phyloP scores from a whole-genome alignment of 768 basidiomycete genomes.

The Phlegmacium glaucopus region DNA sequence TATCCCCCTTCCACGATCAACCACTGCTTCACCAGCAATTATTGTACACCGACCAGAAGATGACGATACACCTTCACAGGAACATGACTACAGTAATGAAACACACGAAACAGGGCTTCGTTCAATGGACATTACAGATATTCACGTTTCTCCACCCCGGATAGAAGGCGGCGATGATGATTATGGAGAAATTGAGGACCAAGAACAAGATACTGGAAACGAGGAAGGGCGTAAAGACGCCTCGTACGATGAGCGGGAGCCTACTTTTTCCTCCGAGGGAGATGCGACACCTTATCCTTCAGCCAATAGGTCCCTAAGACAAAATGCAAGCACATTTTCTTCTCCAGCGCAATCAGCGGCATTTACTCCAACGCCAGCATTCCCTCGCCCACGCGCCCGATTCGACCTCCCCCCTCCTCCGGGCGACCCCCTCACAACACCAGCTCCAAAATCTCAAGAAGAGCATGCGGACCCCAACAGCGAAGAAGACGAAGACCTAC shows the following conservation, averaged over 20 bases:
- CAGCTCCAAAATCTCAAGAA: slow-evolving; percentile 23
- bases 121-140: slow-evolving; percentile 54
- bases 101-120: slow-evolving; percentile 32
- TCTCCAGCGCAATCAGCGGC: slow-evolving; percentile 54
- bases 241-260: slow-evolving; percentile 37
- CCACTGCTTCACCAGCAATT: slow-evolving; percentile 45
- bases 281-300: slow-evolving; percentile 35
- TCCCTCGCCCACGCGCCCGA: slow-evolving; percentile 57
- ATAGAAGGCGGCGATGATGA: slow-evolving; percentile 21
- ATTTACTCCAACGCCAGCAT: slow-evolving; percentile 70
- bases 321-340: slow-evolving; percentile 40
- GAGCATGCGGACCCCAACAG: slow-evolving; percentile 14
- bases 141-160: slow-evolving; percentile 42
- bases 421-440: slow-evolving; percentile 37
- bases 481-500: slow-evolving; percentile 37
- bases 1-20: slow-evolving; percentile 51
- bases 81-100: slow-evolving; percentile 26
- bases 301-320: slow-evolving; percentile 18
- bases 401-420: slow-evolving; percentile 51
- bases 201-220: slow-evolving; percentile 17
- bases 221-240: slow-evolving; percentile 14
- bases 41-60: slow-evolving; percentile 22
- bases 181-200: slow-evolving; percentile 16
- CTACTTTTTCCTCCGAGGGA: slow-evolving; percentile 73
- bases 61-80: slow-evolving; percentile 12